These are phyloP conservation scores for Boletus speciosus DNA, from an alignment of 768 basidiomycete genomes.

Conservation along the genomic window DNA sequence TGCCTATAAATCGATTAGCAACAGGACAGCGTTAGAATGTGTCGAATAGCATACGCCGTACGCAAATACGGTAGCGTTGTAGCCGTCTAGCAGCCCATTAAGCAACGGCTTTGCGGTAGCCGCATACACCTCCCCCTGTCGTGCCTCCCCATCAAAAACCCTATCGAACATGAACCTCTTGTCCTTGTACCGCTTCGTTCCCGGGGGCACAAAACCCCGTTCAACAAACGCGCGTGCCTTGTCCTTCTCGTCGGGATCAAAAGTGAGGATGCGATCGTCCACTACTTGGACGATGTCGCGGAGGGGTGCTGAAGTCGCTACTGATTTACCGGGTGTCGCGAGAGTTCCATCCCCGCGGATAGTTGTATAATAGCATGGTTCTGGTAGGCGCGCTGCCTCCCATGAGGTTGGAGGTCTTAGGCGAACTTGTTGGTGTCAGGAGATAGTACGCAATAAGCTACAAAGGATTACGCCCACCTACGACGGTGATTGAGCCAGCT, in stretches of 20 bases:
- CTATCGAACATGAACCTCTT: constrained; percentile 95
- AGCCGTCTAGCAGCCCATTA: constrained; percentile 84
- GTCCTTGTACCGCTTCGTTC: constrained; percentile 94
- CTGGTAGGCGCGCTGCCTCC: constrained; percentile 84
- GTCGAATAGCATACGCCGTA: constrained; percentile 74
- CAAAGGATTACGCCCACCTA: constrained; percentile 45
- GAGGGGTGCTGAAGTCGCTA: constrained; percentile 53
- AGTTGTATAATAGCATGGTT: constrained; percentile 62
- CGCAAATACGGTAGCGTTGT: constrained; percentile 96
- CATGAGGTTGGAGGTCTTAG: constrained; percentile 83
- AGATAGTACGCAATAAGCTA: not conserved
- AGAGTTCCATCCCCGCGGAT: constrained; percentile 86
- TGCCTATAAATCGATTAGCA: constrained; percentile 53
- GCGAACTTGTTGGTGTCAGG: constrained; percentile 57
- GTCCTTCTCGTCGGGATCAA: constrained; percentile 93
- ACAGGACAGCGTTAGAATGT: constrained; percentile 1
- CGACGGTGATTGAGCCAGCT: constrained; percentile 85
- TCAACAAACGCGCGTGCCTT: constrained; percentile 75
- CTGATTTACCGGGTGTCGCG: constrained; percentile 56
- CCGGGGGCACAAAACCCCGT: constrained; percentile 79
- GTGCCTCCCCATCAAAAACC: constrained; percentile 79
- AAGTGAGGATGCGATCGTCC: constrained; percentile 92
- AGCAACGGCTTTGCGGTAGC: constrained; percentile 84
- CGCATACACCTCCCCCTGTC: constrained; percentile 85
- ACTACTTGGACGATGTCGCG: constrained; percentile 83